Percentiles rank a stretch among this genome's conserved stretches.
These are phyloP conservation scores for Lodderomyces orthopsilosis DNA, from an alignment of 1,139 yeast genomes.

Conservation along the genomic window DNA sequence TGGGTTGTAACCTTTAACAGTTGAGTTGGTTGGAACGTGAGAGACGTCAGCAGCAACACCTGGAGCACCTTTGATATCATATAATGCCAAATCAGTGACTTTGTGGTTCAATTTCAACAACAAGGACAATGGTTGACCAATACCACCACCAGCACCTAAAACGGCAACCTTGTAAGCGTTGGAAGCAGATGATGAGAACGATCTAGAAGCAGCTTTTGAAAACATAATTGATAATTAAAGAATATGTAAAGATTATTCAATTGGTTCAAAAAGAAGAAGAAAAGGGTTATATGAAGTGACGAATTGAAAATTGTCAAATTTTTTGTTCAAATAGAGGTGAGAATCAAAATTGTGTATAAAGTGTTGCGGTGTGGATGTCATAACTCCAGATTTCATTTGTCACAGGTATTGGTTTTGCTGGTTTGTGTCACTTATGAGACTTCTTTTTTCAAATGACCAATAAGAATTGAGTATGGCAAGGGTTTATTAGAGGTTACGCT, in stretches of 20 bases:
- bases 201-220: conserved; percentile 55
- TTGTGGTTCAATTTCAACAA: conserved; percentile 66
- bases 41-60: conserved; percentile 93
- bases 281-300: neutral
- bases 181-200: conserved; percentile 61
- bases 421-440: neutral
- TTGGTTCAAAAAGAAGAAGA: conserved; percentile 4
- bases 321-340: neutral
- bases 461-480: neutral
- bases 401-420: neutral
- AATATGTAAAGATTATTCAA: conserved; percentile 4
- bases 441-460: neutral
- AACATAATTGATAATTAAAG: conserved; percentile 28
- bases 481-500: neutral
- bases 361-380: neutral
- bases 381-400: neutral
- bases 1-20: conserved; percentile 69
- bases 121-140: conserved; percentile 91
- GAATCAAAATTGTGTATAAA: neutral
- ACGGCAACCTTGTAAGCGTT: conserved; percentile 72
- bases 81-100: conserved; percentile 67
- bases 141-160: conserved; percentile 83
- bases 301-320: neutral
- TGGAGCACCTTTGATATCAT: conserved; percentile 85
- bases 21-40: conserved; percentile 82